phyloP scores from a whole-genome alignment of 75 land plant species.

The Cunninghamia lanceolata region DNA sequence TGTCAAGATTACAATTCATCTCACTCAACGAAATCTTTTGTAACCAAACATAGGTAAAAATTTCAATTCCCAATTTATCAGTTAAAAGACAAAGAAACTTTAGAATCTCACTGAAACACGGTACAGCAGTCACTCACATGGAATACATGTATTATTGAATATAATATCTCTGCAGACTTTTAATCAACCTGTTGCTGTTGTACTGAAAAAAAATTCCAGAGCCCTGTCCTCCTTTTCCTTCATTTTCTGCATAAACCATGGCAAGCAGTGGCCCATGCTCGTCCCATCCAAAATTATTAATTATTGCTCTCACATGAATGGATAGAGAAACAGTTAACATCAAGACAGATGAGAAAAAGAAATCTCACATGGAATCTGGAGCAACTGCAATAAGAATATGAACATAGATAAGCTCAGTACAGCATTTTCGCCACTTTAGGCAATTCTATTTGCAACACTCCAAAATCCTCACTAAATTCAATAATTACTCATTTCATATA shows the following conservation, averaged over 20 bases:
- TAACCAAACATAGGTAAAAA: background rate
- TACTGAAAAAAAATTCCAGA: background rate
- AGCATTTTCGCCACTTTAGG: background rate
- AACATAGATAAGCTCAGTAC: no score
- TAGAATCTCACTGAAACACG: no score
- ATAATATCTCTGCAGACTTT: background rate
- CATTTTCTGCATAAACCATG: background rate
- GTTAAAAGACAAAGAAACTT: background rate
- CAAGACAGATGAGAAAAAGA: background rate
- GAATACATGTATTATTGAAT: background rate
- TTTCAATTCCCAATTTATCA: background rate
- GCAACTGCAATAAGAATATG: no score
- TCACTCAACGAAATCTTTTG: no score
- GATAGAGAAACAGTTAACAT: background rate
- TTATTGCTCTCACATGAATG: background rate
- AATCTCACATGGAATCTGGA: background rate
- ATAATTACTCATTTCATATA: no score
- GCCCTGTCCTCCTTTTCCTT: background rate
- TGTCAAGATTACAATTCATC: background rate
- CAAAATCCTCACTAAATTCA: background rate
- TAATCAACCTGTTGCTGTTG: no score
- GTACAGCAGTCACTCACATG: background rate
- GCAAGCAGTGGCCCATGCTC: background rate
- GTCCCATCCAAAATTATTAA: background rate
- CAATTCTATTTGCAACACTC: background rate